Percentiles rank a stretch among this genome's conserved stretches.
Evolutionary conservation across 2,329 filamentous ascomycete species (phyloP).

Genomic region (Biscogniauxia mediterranea): DNA sequence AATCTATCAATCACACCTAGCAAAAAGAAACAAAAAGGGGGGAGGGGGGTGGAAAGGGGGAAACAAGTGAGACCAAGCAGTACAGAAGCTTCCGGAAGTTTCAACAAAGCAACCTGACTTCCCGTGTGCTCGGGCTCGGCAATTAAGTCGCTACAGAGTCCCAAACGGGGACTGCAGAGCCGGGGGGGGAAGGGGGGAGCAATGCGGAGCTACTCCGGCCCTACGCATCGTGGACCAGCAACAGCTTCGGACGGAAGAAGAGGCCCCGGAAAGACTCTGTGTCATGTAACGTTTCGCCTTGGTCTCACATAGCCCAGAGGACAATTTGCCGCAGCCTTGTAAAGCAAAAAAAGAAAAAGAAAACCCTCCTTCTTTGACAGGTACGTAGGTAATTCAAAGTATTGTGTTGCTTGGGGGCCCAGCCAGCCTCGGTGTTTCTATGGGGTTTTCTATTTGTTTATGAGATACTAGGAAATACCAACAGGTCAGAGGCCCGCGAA

Average conservation of each 20-base stretch:
- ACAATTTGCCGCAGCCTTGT: neutral
- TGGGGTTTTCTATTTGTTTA: too few relatives aligned
- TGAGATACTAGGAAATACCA: too few relatives aligned
- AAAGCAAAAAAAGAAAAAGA: neutral
- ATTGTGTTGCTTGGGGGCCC: neutral
- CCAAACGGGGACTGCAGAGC: slow-evolving; percentile 5
- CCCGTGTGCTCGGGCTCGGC: neutral
- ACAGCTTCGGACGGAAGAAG: slow-evolving; percentile 1
- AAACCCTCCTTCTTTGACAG: too few relatives aligned
- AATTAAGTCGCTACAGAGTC: neutral
- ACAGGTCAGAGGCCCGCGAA: too few relatives aligned
- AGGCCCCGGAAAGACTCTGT: slow-evolving; percentile 6
- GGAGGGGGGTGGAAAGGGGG: neutral
- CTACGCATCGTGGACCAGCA: neutral
- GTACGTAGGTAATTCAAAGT: too few relatives aligned
- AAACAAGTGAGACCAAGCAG: neutral
- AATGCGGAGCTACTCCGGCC: slow-evolving; percentile 14
- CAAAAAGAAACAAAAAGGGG: too few relatives aligned
- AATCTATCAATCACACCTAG: too few relatives aligned
- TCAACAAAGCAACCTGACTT: neutral
- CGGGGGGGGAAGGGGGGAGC: neutral
- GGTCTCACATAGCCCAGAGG: neutral
- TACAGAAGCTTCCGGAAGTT: neutral
- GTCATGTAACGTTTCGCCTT: slow-evolving; percentile 15
- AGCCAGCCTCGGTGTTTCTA: neutral